Evolutionary conservation across 2,329 filamentous ascomycete species (phyloP), one percentile per base, ranked within the genome.

Genomic region (Penicillium digitatum): DNA sequence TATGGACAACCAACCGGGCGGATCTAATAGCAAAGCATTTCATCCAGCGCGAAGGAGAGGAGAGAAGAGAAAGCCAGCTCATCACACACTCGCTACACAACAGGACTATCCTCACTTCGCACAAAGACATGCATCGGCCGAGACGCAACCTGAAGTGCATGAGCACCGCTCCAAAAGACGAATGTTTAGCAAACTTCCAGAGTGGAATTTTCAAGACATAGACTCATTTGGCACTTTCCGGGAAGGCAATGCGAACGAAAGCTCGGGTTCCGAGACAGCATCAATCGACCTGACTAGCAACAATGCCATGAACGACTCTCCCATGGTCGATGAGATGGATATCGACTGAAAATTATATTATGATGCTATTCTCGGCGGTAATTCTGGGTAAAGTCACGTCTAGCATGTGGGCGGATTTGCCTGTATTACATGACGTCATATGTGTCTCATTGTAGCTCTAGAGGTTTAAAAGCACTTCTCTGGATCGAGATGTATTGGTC

Each of bases 1-100:
- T 12, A 54, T 74, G 6, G 61, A 62, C 14, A 70, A 66, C 51
- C 60, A 71, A 37, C 66, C 66, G 2, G 66, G 69, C 43, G 60
- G 48, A n/a, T n/a, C 2, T n/a, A 57, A 58, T 29, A 49, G 57
- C 31, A 31, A 42, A 26, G 55, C 47, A 20, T 34, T 40, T 6
- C 43, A 39, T 6, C 16, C 46, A 6, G 47, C 43, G 27, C 59
- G 52, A 24, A 69, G 60, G 32, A 63, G 67, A 59, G 71, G 71
- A 27, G 67, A 64, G 50, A 76, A 74, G 52, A 66, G 71, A 52
- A 74, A 74, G 53, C 64, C 70, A 27, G 55, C 63, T 10, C 55
- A 59, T 24, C 57, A 61, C 3, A 52, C 64, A 27, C 48, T 47
- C 39, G 22, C 10, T 32, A 18, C 24, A 10, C 49, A 52, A n/a